Percentiles rank a stretch among this genome's conserved stretches.
phyloP scores from a whole-genome alignment of 2,329 filamentous ascomycete genomes.

The Pseudogymnoascus sp. region DNA sequence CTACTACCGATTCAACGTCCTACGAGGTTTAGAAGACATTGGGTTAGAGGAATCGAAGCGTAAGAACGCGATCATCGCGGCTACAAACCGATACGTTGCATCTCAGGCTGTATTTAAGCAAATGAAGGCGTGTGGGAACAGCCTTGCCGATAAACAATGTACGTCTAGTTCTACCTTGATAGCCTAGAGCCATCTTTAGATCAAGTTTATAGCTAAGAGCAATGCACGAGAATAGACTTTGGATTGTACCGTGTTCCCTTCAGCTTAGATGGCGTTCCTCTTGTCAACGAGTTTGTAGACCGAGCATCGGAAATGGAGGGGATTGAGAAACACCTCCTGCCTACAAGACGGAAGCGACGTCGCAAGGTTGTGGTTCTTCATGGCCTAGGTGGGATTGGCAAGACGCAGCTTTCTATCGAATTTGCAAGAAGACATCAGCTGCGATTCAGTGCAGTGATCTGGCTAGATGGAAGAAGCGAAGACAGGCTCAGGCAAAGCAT shows the following conservation, averaged over 20 bases:
- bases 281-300: conserved; percentile 17
- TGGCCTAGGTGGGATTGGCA: too few species aligned
- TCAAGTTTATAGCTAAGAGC: neutral
- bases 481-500: too few species aligned
- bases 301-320: conserved; percentile 20
- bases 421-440: too few species aligned
- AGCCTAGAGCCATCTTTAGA: neutral
- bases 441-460: too few species aligned
- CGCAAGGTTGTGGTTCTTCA: conserved; percentile 17
- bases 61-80: conserved; percentile 25
- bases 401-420: too few species aligned
- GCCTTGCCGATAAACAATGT: conserved; percentile 18
- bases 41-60: conserved; percentile 33
- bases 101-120: conserved; percentile 22
- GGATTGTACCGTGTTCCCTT: conserved; percentile 17
- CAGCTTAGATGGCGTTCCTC: conserved; percentile 17
- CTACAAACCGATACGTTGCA: conserved; percentile 24
- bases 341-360: conserved; percentile 6
- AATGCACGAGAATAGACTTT: conserved; percentile 8
- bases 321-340: conserved; percentile 19
- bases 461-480: too few species aligned
- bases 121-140: conserved; percentile 16
- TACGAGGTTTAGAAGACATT: conserved; percentile 33
- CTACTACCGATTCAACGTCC: conserved; percentile 40
- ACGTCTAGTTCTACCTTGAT: conserved; percentile 13